Percentiles rank a stretch among this genome's conserved stretches.
Conservation (phyloP, 2,329 filamentous ascomycete genomes). For the Cercospora sesami region DNA sequence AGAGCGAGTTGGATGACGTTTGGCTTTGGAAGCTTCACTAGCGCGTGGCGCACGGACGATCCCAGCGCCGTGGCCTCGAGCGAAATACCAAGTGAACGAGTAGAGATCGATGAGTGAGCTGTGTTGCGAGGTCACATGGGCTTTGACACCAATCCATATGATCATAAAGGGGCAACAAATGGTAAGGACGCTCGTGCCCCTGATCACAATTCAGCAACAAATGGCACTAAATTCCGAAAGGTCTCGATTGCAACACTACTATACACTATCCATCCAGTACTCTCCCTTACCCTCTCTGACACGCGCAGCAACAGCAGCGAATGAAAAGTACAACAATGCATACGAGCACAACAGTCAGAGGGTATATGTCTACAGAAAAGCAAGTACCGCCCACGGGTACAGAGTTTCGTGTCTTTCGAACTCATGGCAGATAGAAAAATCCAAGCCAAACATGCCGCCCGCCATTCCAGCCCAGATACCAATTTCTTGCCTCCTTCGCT, state of each 20-base stretch:
- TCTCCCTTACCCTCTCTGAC: neutral
- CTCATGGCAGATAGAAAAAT: neutral
- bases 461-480: neutral
- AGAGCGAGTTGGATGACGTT: constrained; percentile 1
- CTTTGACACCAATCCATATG: neutral
- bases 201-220: neutral
- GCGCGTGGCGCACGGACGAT: neutral
- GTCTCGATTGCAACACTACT: neutral
- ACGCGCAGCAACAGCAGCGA: neutral
- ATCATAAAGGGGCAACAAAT: neutral
- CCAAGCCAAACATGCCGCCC: neutral
- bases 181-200: neutral
- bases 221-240: neutral
- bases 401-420: constrained; percentile 4
- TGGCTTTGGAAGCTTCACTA: neutral
- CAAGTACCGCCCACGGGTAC: neutral
- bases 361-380: constrained; percentile 12
- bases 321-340: constrained; percentile 1
- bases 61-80: neutral
- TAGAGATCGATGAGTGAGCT: neutral
- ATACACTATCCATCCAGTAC: neutral
- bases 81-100: neutral
- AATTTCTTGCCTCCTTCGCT: neutral
- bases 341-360: constrained; percentile 5
- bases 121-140: neutral